Base-by-base conservation (phyloP, 768 basidiomycete species). In the Tylopilus plumbeoviolaceoides region DNA sequence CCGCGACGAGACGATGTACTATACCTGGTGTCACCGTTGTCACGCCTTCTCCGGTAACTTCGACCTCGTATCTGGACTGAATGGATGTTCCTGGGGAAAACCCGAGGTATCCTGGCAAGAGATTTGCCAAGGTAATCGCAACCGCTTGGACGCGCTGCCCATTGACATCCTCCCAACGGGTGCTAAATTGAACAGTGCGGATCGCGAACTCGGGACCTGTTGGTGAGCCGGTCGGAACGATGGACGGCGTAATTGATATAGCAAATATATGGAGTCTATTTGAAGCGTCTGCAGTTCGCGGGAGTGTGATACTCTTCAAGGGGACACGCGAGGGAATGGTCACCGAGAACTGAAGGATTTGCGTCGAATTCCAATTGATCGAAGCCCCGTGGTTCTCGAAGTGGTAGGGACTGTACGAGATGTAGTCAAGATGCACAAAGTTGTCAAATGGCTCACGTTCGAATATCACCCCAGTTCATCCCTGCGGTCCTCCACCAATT, bases 121-220 rank as follows among this genome's bases (percentile, higher is more conserved):
- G 65, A 55, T 83, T 83, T 21, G 75, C 74, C 12, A 83, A 57
- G 0, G 78, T 80, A 35, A 83, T 72, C 40, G 79, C 77, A 0
- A 83, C 74, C 0, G 72, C 73, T 57, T 82, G 80, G 5, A 72
- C 73, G 25, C 72, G 73, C 44, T 61, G 59, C 3, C 66, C 68
- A 27, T 67, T 39, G 25, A 74, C 60, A 20, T 71, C 60, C 31
- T 75, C 72, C 78, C 78, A 81, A 20, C 78, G 72, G 0, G 72
- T 73, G 9, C 75, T 74, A 48, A 79, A 80, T 11, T 73, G 68
- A 1, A 73, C 74, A 15, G 66, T 68, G 27, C 76, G 76, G 44
- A 80, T 59, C n/a, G 73, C 68, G 27, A 81, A 67, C 0, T 61
- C 64, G 0, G 73, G 70, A 0, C 52, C 44, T 1, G 61, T 51